Conservation (phyloP, 108 stramenopile species). For the Stephanodiscus triporus region DNA sequence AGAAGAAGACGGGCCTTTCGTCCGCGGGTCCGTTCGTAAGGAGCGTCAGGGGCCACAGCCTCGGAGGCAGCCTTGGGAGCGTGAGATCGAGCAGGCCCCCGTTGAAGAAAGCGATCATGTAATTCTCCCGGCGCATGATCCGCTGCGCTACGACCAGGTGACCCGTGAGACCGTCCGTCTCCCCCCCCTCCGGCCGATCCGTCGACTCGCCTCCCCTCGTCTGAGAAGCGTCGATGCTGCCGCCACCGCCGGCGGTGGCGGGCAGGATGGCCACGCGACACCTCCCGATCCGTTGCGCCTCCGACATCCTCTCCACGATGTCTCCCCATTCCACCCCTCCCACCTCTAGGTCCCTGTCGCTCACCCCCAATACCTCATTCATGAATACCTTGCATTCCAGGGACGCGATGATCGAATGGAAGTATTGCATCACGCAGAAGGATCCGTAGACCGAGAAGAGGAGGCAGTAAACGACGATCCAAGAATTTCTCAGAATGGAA, state of each 20-base stretch:
- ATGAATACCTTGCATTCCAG: conserved; percentile 62
- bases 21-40: conserved; percentile 21
- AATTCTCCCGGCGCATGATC: conserved; percentile 96
- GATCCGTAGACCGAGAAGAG: conserved; percentile 70
- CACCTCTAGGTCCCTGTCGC: conserved; percentile 73
- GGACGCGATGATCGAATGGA: conserved; percentile 56
- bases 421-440: conserved; percentile 57
- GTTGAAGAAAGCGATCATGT: conserved; percentile 94
- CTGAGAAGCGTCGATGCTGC: conserved; percentile 1
- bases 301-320: conserved; percentile 66
- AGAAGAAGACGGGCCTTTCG: conserved; percentile 52
- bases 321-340: conserved; percentile 82
- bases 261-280: conserved; percentile 59
- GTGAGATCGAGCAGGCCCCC: conserved; percentile 76
- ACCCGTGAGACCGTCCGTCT: conserved; percentile 47
- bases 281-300: conserved; percentile 68
- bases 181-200: conserved; percentile 5
- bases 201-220: conserved; percentile 5
- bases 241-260: conserved; percentile 1
- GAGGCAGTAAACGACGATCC: conserved; percentile 57
- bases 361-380: conserved; percentile 75
- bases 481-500: conserved; percentile 43
- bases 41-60: conserved; percentile 27
- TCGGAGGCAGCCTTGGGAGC: conserved; percentile 46
- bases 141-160: conserved; percentile 82